Percentiles rank a stretch among this genome's conserved stretches.
Evolutionary conservation across 257 asterid genomes (phyloP).

Genomic region (Linaria vulgaris): DNA sequence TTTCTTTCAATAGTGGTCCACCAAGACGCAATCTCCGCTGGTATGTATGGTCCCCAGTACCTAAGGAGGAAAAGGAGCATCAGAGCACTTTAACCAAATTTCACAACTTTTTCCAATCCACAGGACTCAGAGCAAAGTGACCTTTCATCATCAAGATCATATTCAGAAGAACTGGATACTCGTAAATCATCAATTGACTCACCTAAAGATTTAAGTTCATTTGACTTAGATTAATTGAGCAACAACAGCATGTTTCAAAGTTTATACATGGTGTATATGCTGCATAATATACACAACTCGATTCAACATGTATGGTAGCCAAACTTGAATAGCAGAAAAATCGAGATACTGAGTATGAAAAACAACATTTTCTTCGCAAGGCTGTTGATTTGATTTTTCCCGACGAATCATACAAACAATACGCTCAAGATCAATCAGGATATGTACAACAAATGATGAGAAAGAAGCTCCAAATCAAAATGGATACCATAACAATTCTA

Average conservation of each 20-base stretch:
- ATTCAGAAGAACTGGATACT: no score
- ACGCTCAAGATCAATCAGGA: background rate
- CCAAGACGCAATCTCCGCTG: slow-evolving; percentile 96
- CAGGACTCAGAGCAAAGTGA: background rate
- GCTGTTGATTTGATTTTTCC: background rate
- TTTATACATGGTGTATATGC: no score
- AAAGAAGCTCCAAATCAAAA: background rate
- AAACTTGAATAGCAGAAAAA: no score
- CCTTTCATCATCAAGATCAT: background rate
- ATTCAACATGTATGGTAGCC: no score
- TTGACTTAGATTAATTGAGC: no score
- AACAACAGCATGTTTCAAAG: no score
- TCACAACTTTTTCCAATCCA: background rate
- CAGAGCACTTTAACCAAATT: background rate
- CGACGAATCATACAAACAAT: background rate
- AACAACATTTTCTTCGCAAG: background rate
- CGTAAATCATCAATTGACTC: no score
- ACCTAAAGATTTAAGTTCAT: no score
- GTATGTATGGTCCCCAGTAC: slow-evolving; percentile 93
- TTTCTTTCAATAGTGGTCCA: slow-evolving; percentile 83
- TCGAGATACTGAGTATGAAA: background rate
- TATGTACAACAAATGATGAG: background rate
- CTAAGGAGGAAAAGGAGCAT: slow-evolving; percentile 34
- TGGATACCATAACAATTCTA: background rate
- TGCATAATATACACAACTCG: no score